Percentiles rank a stretch among this genome's conserved stretches.
phyloP scores from a whole-genome alignment of 768 basidiomycete genomes.

The Hygrocybe punicea region DNA sequence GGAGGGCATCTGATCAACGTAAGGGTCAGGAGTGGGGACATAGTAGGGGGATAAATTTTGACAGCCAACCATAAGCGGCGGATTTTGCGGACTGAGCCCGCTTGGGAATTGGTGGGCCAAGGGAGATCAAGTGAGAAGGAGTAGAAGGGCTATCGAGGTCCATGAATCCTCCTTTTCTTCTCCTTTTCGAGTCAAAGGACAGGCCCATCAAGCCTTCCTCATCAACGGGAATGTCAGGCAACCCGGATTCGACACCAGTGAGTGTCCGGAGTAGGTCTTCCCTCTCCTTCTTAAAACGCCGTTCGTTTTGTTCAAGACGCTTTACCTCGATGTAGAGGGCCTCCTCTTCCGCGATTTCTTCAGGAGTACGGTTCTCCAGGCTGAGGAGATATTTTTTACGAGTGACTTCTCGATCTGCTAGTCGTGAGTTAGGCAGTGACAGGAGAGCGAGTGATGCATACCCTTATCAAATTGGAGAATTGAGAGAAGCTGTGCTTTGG shows the following conservation, averaged over 20 bases:
- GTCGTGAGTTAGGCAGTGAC: neutral
- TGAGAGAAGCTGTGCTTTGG: conserved; percentile 61
- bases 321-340: conserved; percentile 91
- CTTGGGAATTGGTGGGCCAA: conserved; percentile 36
- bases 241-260: conserved; percentile 82
- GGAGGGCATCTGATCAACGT: conserved; percentile 49
- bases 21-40: conserved; percentile 14
- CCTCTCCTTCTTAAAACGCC: conserved; percentile 80
- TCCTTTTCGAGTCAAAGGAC: conserved; percentile 54
- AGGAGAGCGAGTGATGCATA: conserved; percentile 28
- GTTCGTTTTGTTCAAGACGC: conserved; percentile 90
- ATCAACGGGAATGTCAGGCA: conserved; percentile 70
- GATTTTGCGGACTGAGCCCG: conserved; percentile 49
- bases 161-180: conserved; percentile 47
- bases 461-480: conserved; percentile 89
- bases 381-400: conserved; percentile 85
- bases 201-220: conserved; percentile 50
- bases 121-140: conserved; percentile 34
- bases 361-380: conserved; percentile 83
- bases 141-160: conserved; percentile 52
- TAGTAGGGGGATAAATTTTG: neutral
- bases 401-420: conserved; percentile 74
- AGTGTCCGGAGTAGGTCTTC: conserved; percentile 83
- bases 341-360: conserved; percentile 93
- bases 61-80: conserved; percentile 52